Evolutionary conservation across 2,329 filamentous ascomycete species (phyloP), one percentile per base, ranked within the genome.

Genomic region (Zalaria sp.): DNA sequence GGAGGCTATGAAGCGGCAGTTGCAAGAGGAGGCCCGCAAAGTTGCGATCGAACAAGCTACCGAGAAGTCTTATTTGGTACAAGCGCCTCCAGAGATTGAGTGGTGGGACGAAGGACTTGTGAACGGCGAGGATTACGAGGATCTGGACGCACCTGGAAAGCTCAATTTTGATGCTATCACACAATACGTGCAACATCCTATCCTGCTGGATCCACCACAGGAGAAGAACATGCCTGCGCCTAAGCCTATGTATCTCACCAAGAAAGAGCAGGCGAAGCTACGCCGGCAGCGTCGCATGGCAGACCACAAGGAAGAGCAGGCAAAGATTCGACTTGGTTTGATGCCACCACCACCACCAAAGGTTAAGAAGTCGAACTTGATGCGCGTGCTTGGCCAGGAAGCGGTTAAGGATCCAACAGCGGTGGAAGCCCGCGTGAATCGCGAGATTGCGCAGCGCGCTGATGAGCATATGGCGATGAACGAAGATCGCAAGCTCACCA

Each of bases 81-180:
- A 89, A 47, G 71, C 73, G 28, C 91, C 91, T 6, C 91, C 91
- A 3, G 81, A 81, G 5, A 73, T 96, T 35, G 91, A 98, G 60
- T 98, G 91, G 91, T 96, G 89, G 85, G 91, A 98, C 53, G 88
- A 96, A 64, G 85, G 80, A 2, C 66, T 96, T 11, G 71, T 93
- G 10, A 84, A 81, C 35, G 73, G 74, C 35, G 80, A 73, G 42
- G 53, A 52, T 35, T 95, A 96, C 63, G 73, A 80, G 44, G 70
- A 72, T 46, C 66, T 79, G n/a, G 87, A 95, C 57, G 39, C 38
- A 10, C 43, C 44, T 26, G 40, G 40, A 10, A 45, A 42, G 11
- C 32, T 44, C 27, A 45, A 45, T n/a, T 42, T 45, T 25, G 46
- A 46, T 27, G 89, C 96, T 53, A 77, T 98, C 45, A 95, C 89